Evolutionary conservation across 2,329 filamentous ascomycete species (phyloP).

Genomic region (Emergomyces orientalis): DNA sequence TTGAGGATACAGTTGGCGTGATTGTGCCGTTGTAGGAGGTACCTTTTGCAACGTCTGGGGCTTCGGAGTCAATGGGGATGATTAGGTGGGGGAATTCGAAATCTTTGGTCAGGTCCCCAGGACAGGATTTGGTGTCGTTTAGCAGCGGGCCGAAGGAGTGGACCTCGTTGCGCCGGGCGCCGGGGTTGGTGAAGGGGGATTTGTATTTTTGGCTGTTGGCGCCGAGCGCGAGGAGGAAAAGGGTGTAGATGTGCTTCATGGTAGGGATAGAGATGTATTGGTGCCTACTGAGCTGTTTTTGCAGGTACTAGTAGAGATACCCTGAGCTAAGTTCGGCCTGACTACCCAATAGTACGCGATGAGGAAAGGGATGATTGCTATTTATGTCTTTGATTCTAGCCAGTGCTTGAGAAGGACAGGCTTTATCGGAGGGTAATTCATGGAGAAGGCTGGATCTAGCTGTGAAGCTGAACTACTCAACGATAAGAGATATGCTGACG

Average conservation of each 20-base stretch:
- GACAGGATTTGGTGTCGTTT: conserved; percentile 28
- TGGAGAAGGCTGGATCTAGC: background rate
- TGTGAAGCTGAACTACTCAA: background rate
- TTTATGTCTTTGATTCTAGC: background rate
- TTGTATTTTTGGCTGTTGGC: conserved; percentile 10
- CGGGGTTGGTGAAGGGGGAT: background rate
- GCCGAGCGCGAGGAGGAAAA: conserved; percentile 9
- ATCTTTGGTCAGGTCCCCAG: conserved; percentile 37
- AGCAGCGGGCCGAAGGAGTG: background rate
- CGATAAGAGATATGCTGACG: background rate
- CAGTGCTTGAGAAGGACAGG: background rate
- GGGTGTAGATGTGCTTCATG: conserved; percentile 13
- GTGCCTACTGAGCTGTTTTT: background rate
- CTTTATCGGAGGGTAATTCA: background rate
- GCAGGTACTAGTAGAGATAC: background rate
- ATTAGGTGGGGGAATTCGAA: conserved; percentile 56
- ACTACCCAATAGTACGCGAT: background rate
- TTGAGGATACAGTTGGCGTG: conserved; percentile 44
- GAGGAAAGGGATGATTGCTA: background rate
- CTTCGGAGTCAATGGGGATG: conserved; percentile 47
- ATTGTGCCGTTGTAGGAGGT: conserved; percentile 50
- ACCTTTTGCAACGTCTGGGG: conserved; percentile 45
- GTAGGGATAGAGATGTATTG: background rate
- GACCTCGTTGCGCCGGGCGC: background rate
- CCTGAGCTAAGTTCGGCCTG: background rate